Conservation (phyloP, 495 filamentous ascomycete genomes). For the Tirmania nivea region DNA sequence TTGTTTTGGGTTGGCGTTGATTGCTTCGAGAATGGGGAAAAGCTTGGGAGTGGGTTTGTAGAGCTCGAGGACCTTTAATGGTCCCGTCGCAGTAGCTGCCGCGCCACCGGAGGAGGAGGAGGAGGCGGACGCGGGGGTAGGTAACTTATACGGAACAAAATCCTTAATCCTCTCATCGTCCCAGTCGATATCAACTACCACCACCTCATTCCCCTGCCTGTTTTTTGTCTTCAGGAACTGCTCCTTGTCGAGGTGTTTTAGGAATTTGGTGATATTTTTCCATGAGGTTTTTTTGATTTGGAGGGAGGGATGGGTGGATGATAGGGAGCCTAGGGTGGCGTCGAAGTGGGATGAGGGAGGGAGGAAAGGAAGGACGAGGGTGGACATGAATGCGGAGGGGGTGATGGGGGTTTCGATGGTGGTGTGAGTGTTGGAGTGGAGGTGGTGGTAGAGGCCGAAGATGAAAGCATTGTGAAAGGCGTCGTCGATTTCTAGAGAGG, state of each 20-base stretch:
- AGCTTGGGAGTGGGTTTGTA: constrained; percentile 37
- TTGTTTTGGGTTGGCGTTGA: constrained; percentile 26
- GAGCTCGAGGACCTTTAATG: constrained; percentile 31
- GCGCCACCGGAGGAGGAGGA: constrained; percentile 5
- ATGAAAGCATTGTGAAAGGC: constrained; percentile 47
- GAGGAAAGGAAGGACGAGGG: constrained; percentile 44
- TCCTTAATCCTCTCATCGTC: constrained; percentile 29
- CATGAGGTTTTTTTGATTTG: constrained; percentile 56
- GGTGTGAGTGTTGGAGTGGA: constrained; percentile 32
- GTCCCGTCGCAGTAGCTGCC: constrained; percentile 30
- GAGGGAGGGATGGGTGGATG: constrained; percentile 32
- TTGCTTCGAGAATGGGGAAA: constrained; percentile 31
- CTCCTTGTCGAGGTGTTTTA: constrained; percentile 47
- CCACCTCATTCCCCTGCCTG: constrained; percentile 40
- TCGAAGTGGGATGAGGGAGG: constrained; percentile 29
- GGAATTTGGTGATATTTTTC: constrained; percentile 55
- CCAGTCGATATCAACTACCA: constrained; percentile 48
- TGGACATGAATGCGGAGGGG: constrained; percentile 43
- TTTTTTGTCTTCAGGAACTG: constrained; percentile 43
- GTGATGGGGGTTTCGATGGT: constrained; percentile 39
- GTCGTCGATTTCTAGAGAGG: constrained; percentile 38
- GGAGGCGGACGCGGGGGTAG: constrained; percentile 23
- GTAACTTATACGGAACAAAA: constrained; percentile 44
- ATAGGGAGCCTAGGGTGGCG: constrained; percentile 18
- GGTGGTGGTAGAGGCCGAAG: constrained; percentile 35